These are phyloP conservation scores for Cubamyces lactineus DNA, from an alignment of 768 basidiomycete species.

Conservation along the genomic window DNA sequence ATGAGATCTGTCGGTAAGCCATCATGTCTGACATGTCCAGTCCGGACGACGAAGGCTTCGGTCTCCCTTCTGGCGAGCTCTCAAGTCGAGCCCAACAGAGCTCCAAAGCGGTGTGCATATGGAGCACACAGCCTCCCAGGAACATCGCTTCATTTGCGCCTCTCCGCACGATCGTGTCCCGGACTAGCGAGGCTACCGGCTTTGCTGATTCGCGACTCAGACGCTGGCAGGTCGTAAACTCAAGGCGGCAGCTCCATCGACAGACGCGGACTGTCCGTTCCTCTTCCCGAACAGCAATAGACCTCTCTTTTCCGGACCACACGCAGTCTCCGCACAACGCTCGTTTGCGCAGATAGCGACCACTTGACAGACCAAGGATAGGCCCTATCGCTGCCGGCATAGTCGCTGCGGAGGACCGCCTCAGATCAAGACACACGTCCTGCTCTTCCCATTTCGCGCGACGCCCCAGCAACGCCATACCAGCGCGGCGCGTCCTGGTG, in stretches of 20 bases:
- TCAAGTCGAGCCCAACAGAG: too few species aligned
- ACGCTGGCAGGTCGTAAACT: not conserved
- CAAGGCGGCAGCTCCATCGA: not conserved
- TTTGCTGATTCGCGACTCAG: not conserved
- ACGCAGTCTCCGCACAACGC: not conserved
- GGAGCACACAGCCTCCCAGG: conserved; percentile 9
- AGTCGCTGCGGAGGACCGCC: conserved; percentile 7
- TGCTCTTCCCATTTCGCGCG: conserved; percentile 10
- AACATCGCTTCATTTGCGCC: conserved; percentile 4
- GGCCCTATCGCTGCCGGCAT: conserved; percentile 12
- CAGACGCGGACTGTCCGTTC: not conserved
- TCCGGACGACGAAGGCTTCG: too few species aligned
- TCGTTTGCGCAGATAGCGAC: not conserved
- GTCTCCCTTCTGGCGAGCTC: too few species aligned
- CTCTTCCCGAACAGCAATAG: not conserved
- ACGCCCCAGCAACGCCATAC: conserved; percentile 11
- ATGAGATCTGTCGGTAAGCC: too few species aligned
- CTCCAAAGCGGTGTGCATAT: too few species aligned
- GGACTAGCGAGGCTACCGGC: not conserved
- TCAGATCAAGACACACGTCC: conserved; percentile 6
- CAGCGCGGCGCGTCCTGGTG: conserved; percentile 15
- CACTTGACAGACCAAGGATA: not conserved
- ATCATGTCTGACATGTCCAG: too few species aligned
- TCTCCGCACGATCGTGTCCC: conserved; percentile 4
- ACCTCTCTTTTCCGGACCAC: not conserved